A percentile compares a stretch with the other conserved stretches of the same genome.
phyloP scores from a whole-genome alignment of 768 basidiomycete genomes.

The Leccinum boreale region DNA sequence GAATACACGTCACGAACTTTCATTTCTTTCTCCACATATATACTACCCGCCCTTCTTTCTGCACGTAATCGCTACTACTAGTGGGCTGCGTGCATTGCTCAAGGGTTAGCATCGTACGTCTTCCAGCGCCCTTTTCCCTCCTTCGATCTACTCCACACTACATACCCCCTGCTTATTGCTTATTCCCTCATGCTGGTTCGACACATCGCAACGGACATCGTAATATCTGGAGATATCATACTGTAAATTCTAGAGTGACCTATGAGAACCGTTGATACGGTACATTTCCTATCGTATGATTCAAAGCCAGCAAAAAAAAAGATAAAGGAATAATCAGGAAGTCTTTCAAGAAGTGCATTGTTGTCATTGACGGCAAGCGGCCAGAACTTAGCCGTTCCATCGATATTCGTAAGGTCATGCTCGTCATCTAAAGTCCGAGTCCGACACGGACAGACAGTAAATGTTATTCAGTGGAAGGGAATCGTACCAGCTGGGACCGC shows the following conservation, averaged over 20 bases:
- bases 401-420: neutral
- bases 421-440: constrained; percentile 1
- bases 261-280: neutral
- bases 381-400: neutral
- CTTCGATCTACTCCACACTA: constrained; percentile 8
- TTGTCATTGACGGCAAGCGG: neutral
- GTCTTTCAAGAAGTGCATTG: neutral
- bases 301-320: neutral
- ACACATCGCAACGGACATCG: constrained; percentile 11
- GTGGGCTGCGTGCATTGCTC: neutral
- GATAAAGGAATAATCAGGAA: neutral
- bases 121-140: neutral
- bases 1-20: neutral
- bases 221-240: constrained; percentile 10
- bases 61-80: constrained; percentile 9
- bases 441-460: constrained; percentile 7
- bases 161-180: constrained; percentile 23
- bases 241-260: constrained; percentile 14
- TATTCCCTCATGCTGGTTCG: constrained; percentile 12
- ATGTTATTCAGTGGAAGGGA: constrained; percentile 38
- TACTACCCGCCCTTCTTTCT: constrained; percentile 3
- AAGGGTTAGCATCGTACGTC: neutral
- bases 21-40: constrained; percentile 8
- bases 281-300: neutral
- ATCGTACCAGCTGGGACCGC: constrained; percentile 28